Evolutionary conservation across 202 grass and related monocot genomes (phyloP), one percentile per base, ranked within the genome.

Genomic region (Sporobolus alterniflorus): DNA sequence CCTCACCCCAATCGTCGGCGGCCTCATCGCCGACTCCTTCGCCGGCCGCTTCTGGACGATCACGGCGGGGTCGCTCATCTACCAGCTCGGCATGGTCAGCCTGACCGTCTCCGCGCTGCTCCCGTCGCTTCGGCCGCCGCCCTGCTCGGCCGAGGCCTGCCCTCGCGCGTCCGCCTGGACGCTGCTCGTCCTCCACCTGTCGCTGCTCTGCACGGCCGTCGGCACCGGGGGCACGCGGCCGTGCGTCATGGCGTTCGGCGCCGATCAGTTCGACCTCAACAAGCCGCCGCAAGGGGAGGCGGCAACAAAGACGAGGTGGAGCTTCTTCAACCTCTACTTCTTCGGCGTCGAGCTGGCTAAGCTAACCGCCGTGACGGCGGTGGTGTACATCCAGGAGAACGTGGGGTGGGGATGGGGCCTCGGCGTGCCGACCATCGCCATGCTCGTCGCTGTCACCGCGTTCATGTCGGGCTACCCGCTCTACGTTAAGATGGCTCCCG

Each of bases 31-130:
- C 22, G 93, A 93, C 80, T 84, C 93, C 82, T 96, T 91, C 44
- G 90, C 85, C 21, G 93, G 90, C 40, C 88, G 90, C 6, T 96
- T 96, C 91, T 96, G 93, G 90, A 93, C 88, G 30, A 96, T 96
- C 69, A 73, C 85, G 13, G 64, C 62, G 11, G 93, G 93, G 42
- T 92, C 93, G 18, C 0, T 92, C 24, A 11, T 87, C 44, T 96
- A 92, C 90, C 90, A 91, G 90, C 55, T 92, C 32, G 93, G 93
- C 76, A 93, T 96, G 93, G 52, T 93, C 40, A 60, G 80, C 75
- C 90, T 96, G 66, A 96, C 80, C 47, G 48, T 89, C 11, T 87
- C 90, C 5, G 90, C 88, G 1, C 22, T 71, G 33, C 42, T 92
- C 30, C 88, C 90, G 2, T 52, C 75, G 3, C 83, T 91, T 25